phyloP scores from a whole-genome alignment of 208 protist genomes.

The Leishmania guyanensis region DNA sequence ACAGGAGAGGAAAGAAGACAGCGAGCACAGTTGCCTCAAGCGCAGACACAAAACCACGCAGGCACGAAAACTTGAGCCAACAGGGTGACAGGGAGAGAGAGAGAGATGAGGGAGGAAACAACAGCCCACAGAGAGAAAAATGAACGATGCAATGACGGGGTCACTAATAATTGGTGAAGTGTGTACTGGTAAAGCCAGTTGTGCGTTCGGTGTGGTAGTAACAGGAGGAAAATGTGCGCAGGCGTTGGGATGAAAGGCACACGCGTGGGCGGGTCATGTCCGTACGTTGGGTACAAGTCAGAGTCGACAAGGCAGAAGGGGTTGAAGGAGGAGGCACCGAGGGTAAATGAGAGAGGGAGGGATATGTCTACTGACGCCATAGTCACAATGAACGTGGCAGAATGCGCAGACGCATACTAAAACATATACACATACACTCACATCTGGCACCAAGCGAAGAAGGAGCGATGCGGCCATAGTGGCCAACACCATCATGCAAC shows the following conservation, averaged over 20 bases:
- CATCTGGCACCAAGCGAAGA: background rate
- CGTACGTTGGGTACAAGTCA: background rate
- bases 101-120: background rate
- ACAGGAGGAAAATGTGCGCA: background rate
- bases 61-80: background rate
- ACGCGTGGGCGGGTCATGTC: background rate
- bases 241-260: background rate
- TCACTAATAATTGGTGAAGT: conserved; percentile 2
- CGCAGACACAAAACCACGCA: background rate
- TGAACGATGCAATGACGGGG: conserved; percentile 21
- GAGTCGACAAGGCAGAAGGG: background rate
- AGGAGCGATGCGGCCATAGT: background rate
- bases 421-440: conserved; percentile 1
- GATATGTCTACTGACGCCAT: background rate
- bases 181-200: too few species aligned
- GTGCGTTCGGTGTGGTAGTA: background rate
- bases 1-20: conserved; percentile 1
- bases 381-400: background rate
- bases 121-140: background rate
- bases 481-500: background rate
- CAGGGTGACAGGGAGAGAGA: background rate
- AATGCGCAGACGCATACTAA: background rate
- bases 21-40: background rate
- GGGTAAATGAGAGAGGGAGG: background rate
- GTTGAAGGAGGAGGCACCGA: background rate